Base-by-base conservation (phyloP, 768 basidiomycete genomes). In the Jaapia argillacea region DNA sequence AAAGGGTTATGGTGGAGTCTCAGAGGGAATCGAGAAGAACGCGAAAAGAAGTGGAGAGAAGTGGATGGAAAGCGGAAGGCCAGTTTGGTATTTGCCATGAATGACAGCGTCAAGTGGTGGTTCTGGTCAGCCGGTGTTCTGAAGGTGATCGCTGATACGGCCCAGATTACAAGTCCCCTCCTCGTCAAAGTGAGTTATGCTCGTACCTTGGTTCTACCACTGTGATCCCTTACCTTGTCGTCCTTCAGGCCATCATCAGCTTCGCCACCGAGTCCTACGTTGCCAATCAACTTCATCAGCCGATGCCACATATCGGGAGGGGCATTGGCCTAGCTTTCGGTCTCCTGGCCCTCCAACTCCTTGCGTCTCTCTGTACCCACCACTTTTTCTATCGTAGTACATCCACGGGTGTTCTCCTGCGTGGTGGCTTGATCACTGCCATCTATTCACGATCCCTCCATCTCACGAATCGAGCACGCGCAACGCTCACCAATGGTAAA, bases 341-440 rank as follows among this genome's bases (percentile, higher is more conserved):
- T 21, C 71, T 97, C 1, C 66, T 92, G 45, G 57, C 63, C 16
- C 67, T 96, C 51, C 83, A 89, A 53, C 41, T 88, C 25, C 55
- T 81, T 26, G 58, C 79, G 0, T 85, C 84, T 1, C 52, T 89
- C 43, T 76, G 75, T 51, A 71, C 74, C 5, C 78, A 93, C 47
- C 87, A 91, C 52, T 92, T 85, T 62, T 90, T 91, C 69, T 87
- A 89, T 56, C 75, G 85, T 6, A 67, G 70, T 27, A 71, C 76
- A 23, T 76, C 78, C 1, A 74, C 79, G 7, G 92, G 93, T 21
- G 88, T 93, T 2, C 72, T 91, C 13, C 55, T 86, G 12, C 79
- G 92, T 25, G 82, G 81, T 6, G 90, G 89, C 2, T 71, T 96
- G 36, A 94, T 96, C 51, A 81, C 86, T 1, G 81, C 86, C 1